Evolutionary conservation across 345 rosid genomes (phyloP), one percentile per base, ranked within the genome.

Genomic region (Citrus cavaleriei): DNA sequence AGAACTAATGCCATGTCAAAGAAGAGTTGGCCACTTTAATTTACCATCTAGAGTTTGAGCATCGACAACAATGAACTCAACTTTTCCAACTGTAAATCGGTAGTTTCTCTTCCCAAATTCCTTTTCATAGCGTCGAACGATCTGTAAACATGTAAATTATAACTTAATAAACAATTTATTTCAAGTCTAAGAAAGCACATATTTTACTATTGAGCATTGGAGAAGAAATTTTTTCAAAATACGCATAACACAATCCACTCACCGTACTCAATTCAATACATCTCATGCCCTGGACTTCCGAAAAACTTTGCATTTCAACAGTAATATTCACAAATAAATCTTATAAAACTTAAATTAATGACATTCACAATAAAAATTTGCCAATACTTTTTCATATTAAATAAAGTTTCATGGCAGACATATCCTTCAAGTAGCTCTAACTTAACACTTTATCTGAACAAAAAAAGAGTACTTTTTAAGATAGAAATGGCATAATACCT

Each of bases 11-110:
- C 21, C 59, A 70, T 68, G 65, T 54, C 68, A 73, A 63, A 72
- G 49, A 57, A 76, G 78, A 55, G 38, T 51, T 55, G 74, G 73
- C 30, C 5, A 59, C 68, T 61, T 75, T 79, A 77, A 70, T 65
- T 80, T 82, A 95, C 98, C 98, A 87, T 95, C 99, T 63, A 90
- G 83, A 81, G 83, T 89, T 87, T 91, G 98, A 63, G 98, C 89
- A 83, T 95, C 99, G 46, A 93, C 83, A 38, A 85, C 93, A 74
- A 95, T 78, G 75, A 95, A 91, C 74, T 93, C 97, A 64, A 91
- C 84, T 85, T 85, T 84, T 72, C 98, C 98, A 80, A 84, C 79
- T 35, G 83, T 79, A 82, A 95, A 91, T 61, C 65, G 82, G 38
- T 79, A 84, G 88, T 92, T 93, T 87, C 93, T 90, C 40, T 55